Evolutionary conservation across 345 rosid genomes (phyloP).

Genomic region (Rubroshorea leprosula): DNA sequence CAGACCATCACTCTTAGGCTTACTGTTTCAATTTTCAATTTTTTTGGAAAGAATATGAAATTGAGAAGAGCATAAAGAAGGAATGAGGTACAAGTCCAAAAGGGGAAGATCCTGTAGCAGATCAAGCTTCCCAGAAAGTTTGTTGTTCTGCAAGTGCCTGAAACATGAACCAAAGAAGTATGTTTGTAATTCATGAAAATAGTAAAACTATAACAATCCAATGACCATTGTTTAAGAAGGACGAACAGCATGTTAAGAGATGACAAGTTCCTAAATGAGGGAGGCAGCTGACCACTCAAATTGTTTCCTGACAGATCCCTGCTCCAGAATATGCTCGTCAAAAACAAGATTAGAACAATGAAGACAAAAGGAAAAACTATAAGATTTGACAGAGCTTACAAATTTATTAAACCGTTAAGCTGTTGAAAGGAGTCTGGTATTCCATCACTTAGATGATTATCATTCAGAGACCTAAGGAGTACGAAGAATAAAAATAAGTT

Average conservation of each 20-base stretch:
- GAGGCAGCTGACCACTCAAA: slow-evolving; percentile 66
- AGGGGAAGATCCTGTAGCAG: slow-evolving; percentile 71
- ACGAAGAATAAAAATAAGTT: slow-evolving; percentile 10
- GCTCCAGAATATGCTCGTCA: slow-evolving; percentile 17
- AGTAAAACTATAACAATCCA: too few relatives aligned
- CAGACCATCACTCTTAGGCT: slow-evolving; percentile 11
- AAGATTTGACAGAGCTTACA: slow-evolving; percentile 36
- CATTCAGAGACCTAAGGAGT: slow-evolving; percentile 55
- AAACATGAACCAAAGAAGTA: slow-evolving; percentile 15
- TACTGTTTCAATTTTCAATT: background rate
- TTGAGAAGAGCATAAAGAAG: background rate
- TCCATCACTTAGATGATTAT: slow-evolving; percentile 56
- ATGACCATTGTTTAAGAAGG: background rate
- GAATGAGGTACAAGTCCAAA: slow-evolving; percentile 51
- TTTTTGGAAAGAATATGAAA: background rate
- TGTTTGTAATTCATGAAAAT: background rate
- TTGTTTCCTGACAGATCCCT: slow-evolving; percentile 80
- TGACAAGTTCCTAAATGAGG: slow-evolving; percentile 57
- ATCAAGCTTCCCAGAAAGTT: slow-evolving; percentile 66
- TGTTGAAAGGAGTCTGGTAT: slow-evolving; percentile 75
- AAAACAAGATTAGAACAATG: slow-evolving; percentile 15
- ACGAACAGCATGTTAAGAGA: slow-evolving; percentile 74
- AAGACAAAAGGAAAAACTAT: background rate
- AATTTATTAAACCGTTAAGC: slow-evolving; percentile 41
- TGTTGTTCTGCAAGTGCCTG: slow-evolving; percentile 86